Percentiles rank a stretch among this genome's conserved stretches.
Conservation (phyloP, 2,329 filamentous ascomycete genomes). For the Paraphaeosphaeria minitans region DNA sequence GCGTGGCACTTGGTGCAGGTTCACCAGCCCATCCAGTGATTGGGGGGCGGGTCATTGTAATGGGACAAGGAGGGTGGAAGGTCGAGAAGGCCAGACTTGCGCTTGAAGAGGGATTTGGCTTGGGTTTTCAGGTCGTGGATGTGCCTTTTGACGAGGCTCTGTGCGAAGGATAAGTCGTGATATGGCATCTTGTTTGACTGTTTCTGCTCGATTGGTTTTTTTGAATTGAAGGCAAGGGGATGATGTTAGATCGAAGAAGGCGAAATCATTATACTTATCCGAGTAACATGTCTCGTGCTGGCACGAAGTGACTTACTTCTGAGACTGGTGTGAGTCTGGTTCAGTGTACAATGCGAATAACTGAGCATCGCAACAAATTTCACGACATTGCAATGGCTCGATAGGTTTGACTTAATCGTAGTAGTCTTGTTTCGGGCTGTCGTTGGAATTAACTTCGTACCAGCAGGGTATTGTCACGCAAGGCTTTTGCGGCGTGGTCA, state of each 20-base stretch:
- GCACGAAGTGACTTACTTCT: background rate
- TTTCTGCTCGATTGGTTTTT: too few species aligned
- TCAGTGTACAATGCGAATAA: background rate
- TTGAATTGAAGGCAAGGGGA: too few species aligned
- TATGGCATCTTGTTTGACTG: background rate
- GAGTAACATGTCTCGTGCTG: background rate
- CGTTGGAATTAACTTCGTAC: too few species aligned
- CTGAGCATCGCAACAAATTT: background rate
- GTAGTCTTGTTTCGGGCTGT: too few species aligned
- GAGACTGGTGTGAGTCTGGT: background rate
- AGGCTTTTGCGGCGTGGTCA: too few species aligned
- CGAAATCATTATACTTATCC: background rate
- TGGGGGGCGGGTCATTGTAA: background rate
- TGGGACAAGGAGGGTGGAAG: background rate
- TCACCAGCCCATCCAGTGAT: conserved; percentile 2
- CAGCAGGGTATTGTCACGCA: too few species aligned
- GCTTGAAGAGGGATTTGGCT: background rate
- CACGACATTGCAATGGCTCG: background rate
- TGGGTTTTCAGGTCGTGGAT: background rate
- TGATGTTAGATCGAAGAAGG: background rate
- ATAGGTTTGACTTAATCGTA: background rate
- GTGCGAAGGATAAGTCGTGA: background rate
- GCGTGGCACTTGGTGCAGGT: background rate
- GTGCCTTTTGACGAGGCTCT: too few species aligned
- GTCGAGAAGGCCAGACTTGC: background rate